These are phyloP conservation scores for Pyrus communis DNA, from an alignment of 306 rosid genomes.

Conservation along the genomic window DNA sequence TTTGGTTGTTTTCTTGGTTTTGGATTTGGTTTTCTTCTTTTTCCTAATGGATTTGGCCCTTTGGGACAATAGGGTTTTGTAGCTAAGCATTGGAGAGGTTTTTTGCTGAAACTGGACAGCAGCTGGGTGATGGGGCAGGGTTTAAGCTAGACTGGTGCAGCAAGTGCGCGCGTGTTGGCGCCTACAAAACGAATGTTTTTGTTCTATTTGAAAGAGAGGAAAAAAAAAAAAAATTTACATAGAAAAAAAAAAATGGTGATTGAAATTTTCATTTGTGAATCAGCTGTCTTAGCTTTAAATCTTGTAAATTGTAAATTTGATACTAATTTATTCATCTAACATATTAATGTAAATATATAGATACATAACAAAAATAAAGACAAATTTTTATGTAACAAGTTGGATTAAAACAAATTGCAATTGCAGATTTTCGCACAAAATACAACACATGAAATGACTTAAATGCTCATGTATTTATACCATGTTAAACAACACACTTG, in stretches of 20 bases:
- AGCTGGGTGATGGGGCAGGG: neutral
- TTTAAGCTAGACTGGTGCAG: neutral
- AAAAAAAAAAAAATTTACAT: no score
- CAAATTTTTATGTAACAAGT: no score
- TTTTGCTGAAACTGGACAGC: neutral
- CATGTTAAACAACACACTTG: neutral
- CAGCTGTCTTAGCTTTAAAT: no score
- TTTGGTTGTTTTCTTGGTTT: constrained; percentile 21
- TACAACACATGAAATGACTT: neutral
- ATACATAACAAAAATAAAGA: no score
- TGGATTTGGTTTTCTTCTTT: constrained; percentile 26
- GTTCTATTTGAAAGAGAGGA: no score
- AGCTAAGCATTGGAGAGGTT: constrained; percentile 29
- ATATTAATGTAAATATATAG: no score
- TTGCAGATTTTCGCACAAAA: no score
- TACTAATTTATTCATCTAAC: no score
- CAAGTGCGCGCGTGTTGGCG: neutral
- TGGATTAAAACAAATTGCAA: no score
- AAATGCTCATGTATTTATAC: neutral
- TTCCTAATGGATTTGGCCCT: constrained; percentile 6
- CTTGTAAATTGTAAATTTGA: no score
- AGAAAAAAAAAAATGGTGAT: no score
- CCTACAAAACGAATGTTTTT: neutral
- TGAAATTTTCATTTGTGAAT: no score
- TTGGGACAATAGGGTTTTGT: constrained; percentile 27